Base-by-base conservation (phyloP, 805 yeast genomes). In the Candida qinlingensis region DNA sequence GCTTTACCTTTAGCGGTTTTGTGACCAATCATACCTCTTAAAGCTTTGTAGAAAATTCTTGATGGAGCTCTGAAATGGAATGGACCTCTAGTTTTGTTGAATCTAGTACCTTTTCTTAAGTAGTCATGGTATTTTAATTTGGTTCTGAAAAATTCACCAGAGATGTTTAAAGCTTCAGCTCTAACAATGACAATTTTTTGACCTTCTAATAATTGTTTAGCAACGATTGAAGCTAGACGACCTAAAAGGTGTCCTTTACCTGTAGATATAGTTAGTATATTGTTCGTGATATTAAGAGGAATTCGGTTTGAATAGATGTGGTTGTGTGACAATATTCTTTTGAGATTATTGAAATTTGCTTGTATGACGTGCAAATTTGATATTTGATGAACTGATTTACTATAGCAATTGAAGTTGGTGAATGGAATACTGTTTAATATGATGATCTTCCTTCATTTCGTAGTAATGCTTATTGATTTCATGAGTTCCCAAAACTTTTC, bases 51-150 rank as follows among this genome's bases (percentile, higher is more conserved):
- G 79, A 94, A 90, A 79, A 94, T 92, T 81, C 98, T 90, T 59
- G 98, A 91, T 76, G 99, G 99, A 59, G 99, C 99, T 80, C 98
- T 94, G 96, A 94, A 94, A 77, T 94, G 99, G 97, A 92, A 94
- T 71, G 98, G 98, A 81, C 99, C 99, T 76, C 90, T 86, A 70
- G 82, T 85, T 81, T 90, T 90, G 96, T 94, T 94, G 91, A 76
- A 94, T 80, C 96, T 87, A 73, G 99, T 91, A 69, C 95, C 87
- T 85, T 94, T 94, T 85, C 99, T 91, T 78, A 94, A 86, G 90
- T 91, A 94, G 75, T 95, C 99, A 79, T 91, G 97, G 94, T 90
- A 94, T 87, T 94, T 94, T 78, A 92, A 86, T 81, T 94, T 94
- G 86, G 92, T 89, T 83, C 99, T 91, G 97, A 94, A 94, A 76